Conservation (phyloP, 495 filamentous ascomycete genomes). For the Tuber melanosporum region DNA sequence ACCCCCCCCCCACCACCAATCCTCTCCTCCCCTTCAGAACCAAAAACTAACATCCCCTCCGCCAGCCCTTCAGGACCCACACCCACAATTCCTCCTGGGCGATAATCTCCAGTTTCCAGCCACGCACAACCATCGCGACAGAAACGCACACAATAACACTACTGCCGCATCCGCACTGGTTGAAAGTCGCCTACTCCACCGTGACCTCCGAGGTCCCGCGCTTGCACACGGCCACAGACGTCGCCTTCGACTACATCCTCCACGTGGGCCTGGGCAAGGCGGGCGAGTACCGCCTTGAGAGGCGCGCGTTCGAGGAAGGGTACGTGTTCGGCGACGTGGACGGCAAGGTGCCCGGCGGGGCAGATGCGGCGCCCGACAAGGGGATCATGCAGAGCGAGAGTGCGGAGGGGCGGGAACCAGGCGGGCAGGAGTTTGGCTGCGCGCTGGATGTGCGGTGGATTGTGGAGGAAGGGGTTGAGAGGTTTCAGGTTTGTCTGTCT, state of each 20-base stretch:
- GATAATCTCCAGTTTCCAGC: slow-evolving; percentile 32
- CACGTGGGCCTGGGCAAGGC: slow-evolving; percentile 30
- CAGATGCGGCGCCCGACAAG: slow-evolving; percentile 8
- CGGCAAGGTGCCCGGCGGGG: slow-evolving; percentile 26
- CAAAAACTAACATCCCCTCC: slow-evolving; percentile 4
- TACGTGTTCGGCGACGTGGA: slow-evolving; percentile 34
- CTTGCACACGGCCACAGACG: slow-evolving; percentile 8
- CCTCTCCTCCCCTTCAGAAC: background rate
- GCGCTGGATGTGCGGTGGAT: slow-evolving; percentile 26
- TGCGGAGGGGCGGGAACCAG: background rate
- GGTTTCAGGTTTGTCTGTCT: slow-evolving; percentile 12
- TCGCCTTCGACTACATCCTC: slow-evolving; percentile 37
- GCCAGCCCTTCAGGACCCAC: slow-evolving; percentile 28
- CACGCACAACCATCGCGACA: slow-evolving; percentile 12
- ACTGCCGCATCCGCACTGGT: slow-evolving; percentile 17
- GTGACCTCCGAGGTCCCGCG: slow-evolving; percentile 23
- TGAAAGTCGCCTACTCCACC: slow-evolving; percentile 28
- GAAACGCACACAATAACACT: slow-evolving; percentile 20
- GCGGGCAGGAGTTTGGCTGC: slow-evolving; percentile 23
- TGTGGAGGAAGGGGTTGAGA: slow-evolving; percentile 16
- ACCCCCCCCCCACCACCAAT: background rate
- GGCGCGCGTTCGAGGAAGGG: slow-evolving; percentile 30
- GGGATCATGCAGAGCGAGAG: background rate
- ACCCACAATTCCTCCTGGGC: slow-evolving; percentile 31
- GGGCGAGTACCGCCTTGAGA: slow-evolving; percentile 30